Evolutionary conservation across 139 green algal species (phyloP).

Genomic region (Desmodesmus armatus): DNA sequence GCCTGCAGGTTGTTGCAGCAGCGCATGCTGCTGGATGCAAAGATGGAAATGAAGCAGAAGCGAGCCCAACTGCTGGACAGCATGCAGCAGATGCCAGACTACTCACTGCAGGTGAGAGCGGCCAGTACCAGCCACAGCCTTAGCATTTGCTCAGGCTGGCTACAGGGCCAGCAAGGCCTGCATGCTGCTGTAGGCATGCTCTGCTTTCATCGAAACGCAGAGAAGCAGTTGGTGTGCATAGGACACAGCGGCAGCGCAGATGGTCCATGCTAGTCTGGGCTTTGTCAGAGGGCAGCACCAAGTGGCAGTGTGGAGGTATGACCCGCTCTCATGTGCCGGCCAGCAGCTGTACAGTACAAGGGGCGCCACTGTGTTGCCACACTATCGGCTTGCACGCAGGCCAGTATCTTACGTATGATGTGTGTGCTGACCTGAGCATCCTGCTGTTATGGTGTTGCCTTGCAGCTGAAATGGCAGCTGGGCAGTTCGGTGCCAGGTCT

Average conservation of each 20-base stretch:
- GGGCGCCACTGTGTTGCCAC: background rate
- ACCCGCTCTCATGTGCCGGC: background rate
- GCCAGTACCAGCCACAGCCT: background rate
- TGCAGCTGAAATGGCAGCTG: constrained; percentile 82
- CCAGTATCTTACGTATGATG: background rate
- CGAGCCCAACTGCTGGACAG: constrained; percentile 61
- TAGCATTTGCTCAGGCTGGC: background rate
- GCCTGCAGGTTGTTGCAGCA: constrained; percentile 6
- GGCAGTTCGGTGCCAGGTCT: constrained; percentile 72
- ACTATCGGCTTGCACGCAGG: background rate
- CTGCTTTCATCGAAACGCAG: too few species aligned
- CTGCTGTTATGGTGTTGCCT: background rate
- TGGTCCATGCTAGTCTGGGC: too few species aligned
- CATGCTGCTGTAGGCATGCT: too few species aligned
- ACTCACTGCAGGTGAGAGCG: constrained; percentile 68
- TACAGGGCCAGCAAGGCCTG: too few species aligned
- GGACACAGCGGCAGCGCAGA: too few species aligned
- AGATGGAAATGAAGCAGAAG: constrained; percentile 57
- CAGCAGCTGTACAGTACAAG: background rate
- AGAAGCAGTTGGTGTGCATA: too few species aligned
- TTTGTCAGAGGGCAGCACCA: background rate
- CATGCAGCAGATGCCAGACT: constrained; percentile 72
- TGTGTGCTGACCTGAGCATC: background rate
- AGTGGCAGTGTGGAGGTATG: background rate
- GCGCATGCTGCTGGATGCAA: background rate